Evolutionary conservation across 768 basidiomycete genomes (phyloP).

Genomic region (Psilocybe sp.): DNA sequence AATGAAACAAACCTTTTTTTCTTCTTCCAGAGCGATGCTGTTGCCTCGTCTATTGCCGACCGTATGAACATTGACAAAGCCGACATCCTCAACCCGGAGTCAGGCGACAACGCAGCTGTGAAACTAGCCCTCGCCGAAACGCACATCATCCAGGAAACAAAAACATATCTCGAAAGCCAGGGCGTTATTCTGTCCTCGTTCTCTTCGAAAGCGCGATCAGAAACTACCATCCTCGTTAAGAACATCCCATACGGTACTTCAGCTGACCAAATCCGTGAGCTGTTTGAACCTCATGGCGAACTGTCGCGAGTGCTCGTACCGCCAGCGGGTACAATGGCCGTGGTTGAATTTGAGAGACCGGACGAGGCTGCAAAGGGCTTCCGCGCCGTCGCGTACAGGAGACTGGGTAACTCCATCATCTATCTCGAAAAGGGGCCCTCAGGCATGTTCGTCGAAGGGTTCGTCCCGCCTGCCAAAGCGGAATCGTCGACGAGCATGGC

Average conservation of each 20-base stretch:
- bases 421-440: conserved; percentile 92
- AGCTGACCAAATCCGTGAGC: conserved; percentile 64
- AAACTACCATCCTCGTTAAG: conserved; percentile 88
- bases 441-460: conserved; percentile 69
- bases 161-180: conserved; percentile 79
- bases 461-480: conserved; percentile 16
- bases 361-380: conserved; percentile 76
- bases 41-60: conserved; percentile 85
- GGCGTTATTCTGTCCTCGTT: conserved; percentile 66
- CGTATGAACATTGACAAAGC: conserved; percentile 86
- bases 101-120: conserved; percentile 76
- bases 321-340: conserved; percentile 89
- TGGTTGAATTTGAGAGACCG: conserved; percentile 79
- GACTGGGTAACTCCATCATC: conserved; percentile 84
- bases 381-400: conserved; percentile 79
- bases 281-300: conserved; percentile 77
- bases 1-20: conserved; percentile 1
- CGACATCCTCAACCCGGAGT: conserved; percentile 82
- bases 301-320: conserved; percentile 76
- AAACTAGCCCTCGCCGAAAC: conserved; percentile 97
- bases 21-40: conserved; percentile 80
- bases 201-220: conserved; percentile 53
- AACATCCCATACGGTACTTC: conserved; percentile 94
- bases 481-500: conserved; percentile 1
- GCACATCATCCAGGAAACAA: conserved; percentile 93